These are phyloP conservation scores for Fusarium sp. DNA, from an alignment of 2,329 filamentous ascomycete genomes.

Conservation along the genomic window DNA sequence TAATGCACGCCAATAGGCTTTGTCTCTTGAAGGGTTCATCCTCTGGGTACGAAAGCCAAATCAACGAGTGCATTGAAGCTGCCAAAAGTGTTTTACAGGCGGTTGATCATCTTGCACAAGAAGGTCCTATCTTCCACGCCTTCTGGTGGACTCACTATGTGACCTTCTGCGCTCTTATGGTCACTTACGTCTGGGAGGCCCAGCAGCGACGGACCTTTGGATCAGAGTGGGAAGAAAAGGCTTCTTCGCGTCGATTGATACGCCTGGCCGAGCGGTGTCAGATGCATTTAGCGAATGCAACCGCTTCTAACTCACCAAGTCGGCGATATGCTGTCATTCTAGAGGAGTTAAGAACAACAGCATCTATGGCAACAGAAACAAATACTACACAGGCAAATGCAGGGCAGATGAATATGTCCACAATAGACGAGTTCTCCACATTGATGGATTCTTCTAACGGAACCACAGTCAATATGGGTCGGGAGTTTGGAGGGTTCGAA, in stretches of 20 bases:
- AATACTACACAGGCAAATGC: neutral
- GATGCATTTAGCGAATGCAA: conserved; percentile 31
- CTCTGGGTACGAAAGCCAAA: conserved; percentile 30
- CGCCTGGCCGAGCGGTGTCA: conserved; percentile 44
- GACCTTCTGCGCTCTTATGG: conserved; percentile 65
- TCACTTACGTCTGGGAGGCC: conserved; percentile 64
- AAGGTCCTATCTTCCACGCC: conserved; percentile 56
- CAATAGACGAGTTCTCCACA: too few relatives aligned
- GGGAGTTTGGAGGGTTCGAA: neutral
- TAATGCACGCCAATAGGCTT: conserved; percentile 66
- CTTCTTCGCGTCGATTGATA: conserved; percentile 28
- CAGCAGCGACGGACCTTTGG: conserved; percentile 40
- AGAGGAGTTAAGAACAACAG: conserved; percentile 26
- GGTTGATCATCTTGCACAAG: conserved; percentile 56
- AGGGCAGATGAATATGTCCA: neutral
- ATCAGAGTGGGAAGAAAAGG: conserved; percentile 18
- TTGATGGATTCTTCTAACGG: neutral
- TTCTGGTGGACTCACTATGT: conserved; percentile 68
- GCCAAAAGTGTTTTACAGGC: conserved; percentile 54
- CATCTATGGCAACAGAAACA: neutral
- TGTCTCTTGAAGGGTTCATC: conserved; percentile 56
- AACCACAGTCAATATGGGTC: neutral
- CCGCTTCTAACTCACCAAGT: conserved; percentile 36
- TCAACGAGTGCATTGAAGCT: conserved; percentile 57
- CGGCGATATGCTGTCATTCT: conserved; percentile 37